Conservation (phyloP, 2,329 filamentous ascomycete species). For the Exserohilum turcica region DNA sequence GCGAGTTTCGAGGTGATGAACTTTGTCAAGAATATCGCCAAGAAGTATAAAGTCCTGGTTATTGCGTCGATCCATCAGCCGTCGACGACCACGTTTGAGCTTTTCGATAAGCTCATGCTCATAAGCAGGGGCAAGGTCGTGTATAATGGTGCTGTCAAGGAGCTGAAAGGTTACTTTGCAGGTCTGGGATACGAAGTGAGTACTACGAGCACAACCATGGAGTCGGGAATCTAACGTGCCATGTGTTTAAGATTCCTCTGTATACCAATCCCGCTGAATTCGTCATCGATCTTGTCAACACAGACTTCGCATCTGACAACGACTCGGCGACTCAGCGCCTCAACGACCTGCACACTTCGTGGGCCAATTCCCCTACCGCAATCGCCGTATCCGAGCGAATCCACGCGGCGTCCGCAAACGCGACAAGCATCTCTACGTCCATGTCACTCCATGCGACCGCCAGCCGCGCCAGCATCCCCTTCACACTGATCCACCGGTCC, state of each 20-base stretch:
- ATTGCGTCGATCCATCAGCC: slow-evolving; percentile 87
- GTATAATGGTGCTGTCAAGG: slow-evolving; percentile 70
- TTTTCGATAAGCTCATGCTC: slow-evolving; percentile 80
- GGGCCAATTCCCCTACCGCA: slow-evolving; percentile 57
- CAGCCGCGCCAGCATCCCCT: slow-evolving; percentile 56
- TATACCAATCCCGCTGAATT: slow-evolving; percentile 82
- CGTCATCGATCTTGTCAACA: slow-evolving; percentile 77
- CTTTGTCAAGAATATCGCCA: slow-evolving; percentile 70
- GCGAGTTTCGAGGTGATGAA: slow-evolving; percentile 77
- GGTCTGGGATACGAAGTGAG: slow-evolving; percentile 56
- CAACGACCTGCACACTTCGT: slow-evolving; percentile 59
- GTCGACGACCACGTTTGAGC: slow-evolving; percentile 75
- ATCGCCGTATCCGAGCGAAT: slow-evolving; percentile 15
- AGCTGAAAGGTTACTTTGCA: slow-evolving; percentile 67
- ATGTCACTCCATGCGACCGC: slow-evolving; percentile 40
- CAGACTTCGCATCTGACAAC: slow-evolving; percentile 68
- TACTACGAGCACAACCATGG: background rate
- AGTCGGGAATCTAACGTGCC: background rate
- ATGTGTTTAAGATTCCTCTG: slow-evolving; percentile 63
- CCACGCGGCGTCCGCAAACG: background rate
- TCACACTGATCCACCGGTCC: slow-evolving; percentile 74
- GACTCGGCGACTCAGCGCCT: slow-evolving; percentile 57
- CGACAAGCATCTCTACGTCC: background rate
- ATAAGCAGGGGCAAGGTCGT: slow-evolving; percentile 72
- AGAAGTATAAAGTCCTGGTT: slow-evolving; percentile 72